phyloP scores from a whole-genome alignment of 345 rosid species.

The Psidium guajava region DNA sequence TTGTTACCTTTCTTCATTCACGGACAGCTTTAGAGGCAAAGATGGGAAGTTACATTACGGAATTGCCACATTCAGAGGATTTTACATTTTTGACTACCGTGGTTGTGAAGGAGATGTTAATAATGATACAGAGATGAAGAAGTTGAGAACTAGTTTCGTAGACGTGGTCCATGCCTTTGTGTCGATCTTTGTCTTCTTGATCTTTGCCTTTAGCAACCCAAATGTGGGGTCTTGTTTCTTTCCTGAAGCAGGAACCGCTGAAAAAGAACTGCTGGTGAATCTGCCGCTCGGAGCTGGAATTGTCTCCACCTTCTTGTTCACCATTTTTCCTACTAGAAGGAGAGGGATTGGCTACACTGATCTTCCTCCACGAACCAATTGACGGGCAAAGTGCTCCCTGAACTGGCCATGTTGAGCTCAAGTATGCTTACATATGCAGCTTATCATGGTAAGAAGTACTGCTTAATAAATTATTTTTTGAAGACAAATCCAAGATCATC shows the following conservation, averaged over 20 bases:
- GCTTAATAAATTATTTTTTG: background rate
- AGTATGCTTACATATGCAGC: background rate
- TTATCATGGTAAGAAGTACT: background rate
- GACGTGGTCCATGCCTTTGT: constrained; percentile 41
- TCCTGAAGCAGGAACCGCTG: background rate
- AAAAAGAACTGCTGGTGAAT: constrained; percentile 10
- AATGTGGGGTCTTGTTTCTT: constrained; percentile 33
- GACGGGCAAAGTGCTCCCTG: background rate
- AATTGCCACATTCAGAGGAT: constrained; percentile 24
- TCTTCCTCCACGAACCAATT: background rate
- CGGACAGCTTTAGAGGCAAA: constrained; percentile 27
- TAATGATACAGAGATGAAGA: background rate
- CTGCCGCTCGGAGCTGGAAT: constrained; percentile 27
- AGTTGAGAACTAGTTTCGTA: constrained; percentile 5
- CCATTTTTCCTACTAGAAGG: constrained; percentile 12
- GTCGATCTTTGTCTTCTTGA: constrained; percentile 36
- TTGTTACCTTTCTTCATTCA: constrained; percentile 42
- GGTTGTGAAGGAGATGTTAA: background rate
- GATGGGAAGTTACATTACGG: constrained; percentile 30
- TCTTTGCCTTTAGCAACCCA: constrained; percentile 24
- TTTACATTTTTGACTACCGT: constrained; percentile 15
- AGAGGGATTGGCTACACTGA: constrained; percentile 36
- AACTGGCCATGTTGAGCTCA: background rate
- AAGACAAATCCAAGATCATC: background rate
- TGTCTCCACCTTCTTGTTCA: constrained; percentile 28